phyloP scores from a whole-genome alignment of 352 stramenopile species.

The Aphanomyces stellatus region DNA sequence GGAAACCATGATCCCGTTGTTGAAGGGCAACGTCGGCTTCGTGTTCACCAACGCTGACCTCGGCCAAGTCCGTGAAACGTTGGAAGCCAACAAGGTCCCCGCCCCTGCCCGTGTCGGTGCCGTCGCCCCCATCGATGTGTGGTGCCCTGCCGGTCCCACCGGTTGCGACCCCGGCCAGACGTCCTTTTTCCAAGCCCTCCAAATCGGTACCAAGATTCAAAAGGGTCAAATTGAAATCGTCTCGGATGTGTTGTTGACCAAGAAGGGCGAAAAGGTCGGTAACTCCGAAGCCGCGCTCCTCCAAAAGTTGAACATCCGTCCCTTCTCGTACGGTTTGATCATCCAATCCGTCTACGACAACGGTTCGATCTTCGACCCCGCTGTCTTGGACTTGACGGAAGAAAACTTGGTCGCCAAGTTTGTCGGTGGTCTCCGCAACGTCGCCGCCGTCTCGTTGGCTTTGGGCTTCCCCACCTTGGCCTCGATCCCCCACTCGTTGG shows the following conservation, averaged over 20 bases:
- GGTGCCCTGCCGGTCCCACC: constrained; percentile 95
- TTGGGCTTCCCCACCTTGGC: constrained; percentile 95
- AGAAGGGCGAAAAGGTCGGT: constrained; percentile 94
- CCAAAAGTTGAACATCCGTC: constrained; percentile 98
- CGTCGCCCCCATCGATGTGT: constrained; percentile 93
- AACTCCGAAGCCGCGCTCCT: constrained; percentile 98
- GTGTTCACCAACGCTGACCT: constrained; percentile 99
- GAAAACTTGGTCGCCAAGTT: constrained; percentile 96
- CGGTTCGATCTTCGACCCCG: constrained; percentile 97
- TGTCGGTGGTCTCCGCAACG: constrained; percentile 85
- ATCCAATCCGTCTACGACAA: constrained; percentile 98
- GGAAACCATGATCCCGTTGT: constrained; percentile 73
- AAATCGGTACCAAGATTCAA: constrained; percentile 99
- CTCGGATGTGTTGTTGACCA: constrained; percentile 92
- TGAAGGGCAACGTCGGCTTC: constrained; percentile 98
- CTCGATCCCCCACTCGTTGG: constrained; percentile 97
- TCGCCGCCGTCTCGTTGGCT: constrained; percentile 94
- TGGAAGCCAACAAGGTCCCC: constrained; percentile 88
- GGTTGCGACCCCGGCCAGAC: constrained; percentile 99
- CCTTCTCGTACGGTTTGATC: constrained; percentile 98
- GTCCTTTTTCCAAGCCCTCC: constrained; percentile 99
- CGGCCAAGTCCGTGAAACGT: constrained; percentile 80
- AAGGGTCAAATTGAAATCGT: constrained; percentile 99
- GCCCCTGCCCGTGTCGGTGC: constrained; percentile 95
- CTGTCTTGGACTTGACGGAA: constrained; percentile 98